phyloP scores from a whole-genome alignment of 192 early-diverging fungal genomes.

The Backusella tarrabulga region DNA sequence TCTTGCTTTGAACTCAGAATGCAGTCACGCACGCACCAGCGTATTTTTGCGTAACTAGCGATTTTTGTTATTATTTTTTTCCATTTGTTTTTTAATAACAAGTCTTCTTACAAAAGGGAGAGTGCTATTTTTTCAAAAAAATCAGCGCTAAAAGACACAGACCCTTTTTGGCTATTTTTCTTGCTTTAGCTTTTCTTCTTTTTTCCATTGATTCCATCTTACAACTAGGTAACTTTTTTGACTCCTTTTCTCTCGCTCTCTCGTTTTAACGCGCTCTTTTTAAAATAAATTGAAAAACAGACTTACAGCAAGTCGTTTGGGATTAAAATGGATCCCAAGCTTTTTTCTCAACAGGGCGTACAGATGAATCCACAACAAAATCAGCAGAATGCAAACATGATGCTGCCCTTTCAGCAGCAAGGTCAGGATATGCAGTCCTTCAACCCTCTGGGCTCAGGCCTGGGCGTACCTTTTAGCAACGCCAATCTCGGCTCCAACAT shows the following conservation, averaged over 20 bases:
- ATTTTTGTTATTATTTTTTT: no score
- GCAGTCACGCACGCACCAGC: neutral
- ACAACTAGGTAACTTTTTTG: neutral
- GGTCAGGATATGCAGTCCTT: slow-evolving; percentile 2
- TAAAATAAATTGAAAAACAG: neutral
- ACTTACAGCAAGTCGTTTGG: neutral
- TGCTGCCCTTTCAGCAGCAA: slow-evolving; percentile 27
- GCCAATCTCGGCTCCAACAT: slow-evolving; percentile 9
- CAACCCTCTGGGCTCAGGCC: neutral
- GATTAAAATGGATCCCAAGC: slow-evolving; percentile 14
- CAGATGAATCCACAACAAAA: neutral
- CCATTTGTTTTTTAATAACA: neutral
- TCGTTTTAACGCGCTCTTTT: neutral
- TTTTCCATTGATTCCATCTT: slow-evolving; percentile 1
- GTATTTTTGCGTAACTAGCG: neutral
- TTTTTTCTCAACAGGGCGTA: neutral
- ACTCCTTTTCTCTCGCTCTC: neutral
- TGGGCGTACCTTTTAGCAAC: slow-evolving; percentile 6
- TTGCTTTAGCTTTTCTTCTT: neutral
- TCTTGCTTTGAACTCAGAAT: no score
- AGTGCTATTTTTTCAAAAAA: neutral
- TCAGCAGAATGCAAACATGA: slow-evolving; percentile 6
- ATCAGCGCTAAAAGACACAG: neutral
- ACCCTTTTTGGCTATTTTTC: neutral
- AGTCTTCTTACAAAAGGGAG: neutral